phyloP scores from a whole-genome alignment of 2,329 filamentous ascomycete genomes.

The Aureobasidium musti region DNA sequence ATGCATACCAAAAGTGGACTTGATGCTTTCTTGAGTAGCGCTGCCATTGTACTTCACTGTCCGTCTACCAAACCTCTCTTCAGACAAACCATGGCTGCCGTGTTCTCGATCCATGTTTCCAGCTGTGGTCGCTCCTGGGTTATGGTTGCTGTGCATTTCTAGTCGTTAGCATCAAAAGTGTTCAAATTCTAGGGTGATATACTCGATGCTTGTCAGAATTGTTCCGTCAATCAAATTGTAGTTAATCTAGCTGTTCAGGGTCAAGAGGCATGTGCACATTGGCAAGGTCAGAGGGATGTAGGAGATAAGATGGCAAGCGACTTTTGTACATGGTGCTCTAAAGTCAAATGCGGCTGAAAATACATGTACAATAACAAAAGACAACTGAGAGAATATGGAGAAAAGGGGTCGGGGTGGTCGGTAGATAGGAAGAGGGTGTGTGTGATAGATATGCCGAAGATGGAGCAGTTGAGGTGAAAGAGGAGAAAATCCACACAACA shows the following conservation, averaged over 20 bases:
- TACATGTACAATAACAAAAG: conserved; percentile 28
- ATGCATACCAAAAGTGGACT: no score
- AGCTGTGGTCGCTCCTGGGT: no score
- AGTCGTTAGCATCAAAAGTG: no score
- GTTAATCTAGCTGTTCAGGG: not conserved
- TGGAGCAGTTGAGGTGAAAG: not conserved
- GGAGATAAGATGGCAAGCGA: conserved; percentile 14
- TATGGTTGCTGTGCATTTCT: no score
- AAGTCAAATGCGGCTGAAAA: conserved; percentile 29
- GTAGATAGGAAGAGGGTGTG: conserved; percentile 1
- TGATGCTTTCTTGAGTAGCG: no score
- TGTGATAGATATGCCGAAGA: not conserved
- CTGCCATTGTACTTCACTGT: no score
- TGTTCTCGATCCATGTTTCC: no score
- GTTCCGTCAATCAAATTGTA: no score
- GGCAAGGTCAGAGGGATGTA: not conserved
- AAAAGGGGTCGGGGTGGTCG: not conserved
- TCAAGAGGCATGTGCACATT: not conserved
- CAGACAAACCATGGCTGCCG: no score
- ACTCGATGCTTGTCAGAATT: no score
- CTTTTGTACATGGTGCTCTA: conserved; percentile 28
- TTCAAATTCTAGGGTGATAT: no score
- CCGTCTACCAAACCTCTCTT: no score
- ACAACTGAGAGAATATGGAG: conserved; percentile 1
- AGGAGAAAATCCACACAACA: not conserved